Conservation (phyloP, 139 green algal genomes). For the Chlamydomonas sp. region DNA sequence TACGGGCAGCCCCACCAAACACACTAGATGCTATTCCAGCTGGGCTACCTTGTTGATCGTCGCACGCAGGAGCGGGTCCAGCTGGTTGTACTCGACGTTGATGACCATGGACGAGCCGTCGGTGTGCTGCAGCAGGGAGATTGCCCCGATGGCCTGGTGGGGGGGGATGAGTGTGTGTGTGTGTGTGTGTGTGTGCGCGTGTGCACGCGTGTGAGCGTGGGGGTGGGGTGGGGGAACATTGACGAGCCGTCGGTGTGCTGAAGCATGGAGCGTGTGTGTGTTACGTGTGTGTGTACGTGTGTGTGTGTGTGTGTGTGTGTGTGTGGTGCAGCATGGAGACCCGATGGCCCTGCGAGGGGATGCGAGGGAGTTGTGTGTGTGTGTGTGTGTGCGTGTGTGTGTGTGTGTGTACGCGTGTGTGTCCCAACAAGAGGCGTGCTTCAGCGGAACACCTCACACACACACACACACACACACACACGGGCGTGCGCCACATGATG, state of each 20-base stretch:
- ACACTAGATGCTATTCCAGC: no score
- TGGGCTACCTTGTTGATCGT: slow-evolving; percentile 57
- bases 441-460: background rate
- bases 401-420: background rate
- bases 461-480: no score
- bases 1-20: no score
- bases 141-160: slow-evolving; percentile 87
- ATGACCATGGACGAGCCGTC: slow-evolving; percentile 74
- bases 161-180: background rate
- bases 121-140: slow-evolving; percentile 48
- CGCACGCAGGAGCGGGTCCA: slow-evolving; percentile 84
- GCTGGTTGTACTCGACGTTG: slow-evolving; percentile 99
- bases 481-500: no score
- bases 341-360: slow-evolving; percentile 41
- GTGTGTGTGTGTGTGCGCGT: no score
- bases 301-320: no score
- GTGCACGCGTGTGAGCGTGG: background rate
- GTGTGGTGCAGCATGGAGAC: background rate
- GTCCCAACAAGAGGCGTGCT: background rate
- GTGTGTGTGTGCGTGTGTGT: slow-evolving; percentile 3
- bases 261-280: slow-evolving; percentile 57
- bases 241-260: slow-evolving; percentile 41
- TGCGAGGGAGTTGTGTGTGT: background rate
- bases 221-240: slow-evolving; percentile 77
- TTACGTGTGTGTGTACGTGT: background rate